Conservation (phyloP, 1,284 basidiomycete genomes). For the Melampsora larici-populina region DNA sequence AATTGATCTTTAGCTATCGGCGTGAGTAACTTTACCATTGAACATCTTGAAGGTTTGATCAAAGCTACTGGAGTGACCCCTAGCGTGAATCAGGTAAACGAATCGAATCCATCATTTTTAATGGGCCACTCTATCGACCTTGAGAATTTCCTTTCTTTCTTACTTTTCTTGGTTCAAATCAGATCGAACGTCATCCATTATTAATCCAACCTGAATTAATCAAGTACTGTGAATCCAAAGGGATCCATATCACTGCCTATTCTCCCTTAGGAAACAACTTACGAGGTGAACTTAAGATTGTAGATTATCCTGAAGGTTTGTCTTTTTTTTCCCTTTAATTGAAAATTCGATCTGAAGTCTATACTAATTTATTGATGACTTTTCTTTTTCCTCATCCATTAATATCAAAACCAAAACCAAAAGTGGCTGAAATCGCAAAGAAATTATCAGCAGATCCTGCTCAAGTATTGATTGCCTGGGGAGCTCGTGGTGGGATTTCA, state of each 20-base stretch:
- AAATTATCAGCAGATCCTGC: constrained; percentile 51
- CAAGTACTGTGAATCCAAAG: constrained; percentile 28
- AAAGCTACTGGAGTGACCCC: constrained; percentile 52
- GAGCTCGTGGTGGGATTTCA: constrained; percentile 46
- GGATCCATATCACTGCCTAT: constrained; percentile 55
- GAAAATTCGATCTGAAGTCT: no score
- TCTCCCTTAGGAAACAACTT: constrained; percentile 55
- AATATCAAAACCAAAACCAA: not conserved
- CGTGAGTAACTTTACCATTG: constrained; percentile 52
- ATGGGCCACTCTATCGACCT: not conserved
- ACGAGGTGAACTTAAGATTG: constrained; percentile 43
- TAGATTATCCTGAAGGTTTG: constrained; percentile 42
- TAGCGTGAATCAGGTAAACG: constrained; percentile 51
- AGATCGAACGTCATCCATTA: constrained; percentile 42
- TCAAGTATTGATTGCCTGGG: constrained; percentile 53
- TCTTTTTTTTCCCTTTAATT: not conserved
- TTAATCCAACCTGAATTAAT: constrained; percentile 39
- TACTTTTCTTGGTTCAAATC: not conserved
- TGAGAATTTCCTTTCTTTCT: not conserved
- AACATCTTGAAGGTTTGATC: constrained; percentile 51
- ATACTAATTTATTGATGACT: no score
- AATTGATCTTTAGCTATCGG: constrained; percentile 43
- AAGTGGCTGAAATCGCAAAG: constrained; percentile 50
- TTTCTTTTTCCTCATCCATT: no score
- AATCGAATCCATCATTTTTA: not conserved